phyloP scores from a whole-genome alignment of 108 stramenopile genomes.

The Pseudonitzschia multistriata region DNA sequence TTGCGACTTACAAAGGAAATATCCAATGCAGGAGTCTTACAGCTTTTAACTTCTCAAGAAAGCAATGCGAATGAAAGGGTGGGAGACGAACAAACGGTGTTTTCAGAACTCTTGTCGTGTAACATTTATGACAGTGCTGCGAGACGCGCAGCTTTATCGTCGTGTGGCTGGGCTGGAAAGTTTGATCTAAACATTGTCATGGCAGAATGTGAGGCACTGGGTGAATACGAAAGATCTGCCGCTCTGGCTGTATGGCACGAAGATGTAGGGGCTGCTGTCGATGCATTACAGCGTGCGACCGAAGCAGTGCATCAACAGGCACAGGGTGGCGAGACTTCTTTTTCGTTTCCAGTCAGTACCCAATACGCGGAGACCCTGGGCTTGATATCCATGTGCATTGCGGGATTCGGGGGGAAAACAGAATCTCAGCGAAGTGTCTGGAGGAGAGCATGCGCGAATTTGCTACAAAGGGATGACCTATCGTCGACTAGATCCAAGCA shows the following conservation, averaged over 20 bases:
- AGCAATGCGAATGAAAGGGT: constrained; percentile 18
- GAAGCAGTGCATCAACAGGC: constrained; percentile 23
- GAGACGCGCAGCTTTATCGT: constrained; percentile 50
- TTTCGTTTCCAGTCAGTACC: constrained; percentile 8
- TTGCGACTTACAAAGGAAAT: constrained; percentile 52
- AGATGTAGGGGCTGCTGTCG: constrained; percentile 67
- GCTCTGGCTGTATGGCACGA: constrained; percentile 80
- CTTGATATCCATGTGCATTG: constrained; percentile 77
- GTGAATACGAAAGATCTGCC: constrained; percentile 73
- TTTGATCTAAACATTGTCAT: constrained; percentile 55
- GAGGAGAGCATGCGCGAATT: constrained; percentile 60
- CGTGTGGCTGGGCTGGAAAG: constrained; percentile 68
- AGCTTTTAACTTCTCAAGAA: constrained; percentile 45
- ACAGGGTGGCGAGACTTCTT: constrained; percentile 12
- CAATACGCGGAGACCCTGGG: constrained; percentile 67
- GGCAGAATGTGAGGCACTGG: constrained; percentile 56
- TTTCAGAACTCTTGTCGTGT: constrained; percentile 57
- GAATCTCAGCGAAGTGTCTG: constrained; percentile 49
- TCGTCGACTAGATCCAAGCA: constrained; percentile 13
- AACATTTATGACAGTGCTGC: constrained; percentile 59
- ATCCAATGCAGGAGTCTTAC: constrained; percentile 59
- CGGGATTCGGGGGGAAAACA: constrained; percentile 55
- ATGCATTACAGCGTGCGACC: constrained; percentile 62
- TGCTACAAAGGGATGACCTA: constrained; percentile 42
- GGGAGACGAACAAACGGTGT: constrained; percentile 30